A percentile compares a stretch with the other conserved stretches of the same genome.
Conservation (phyloP, 305 asterid genomes). For the Ajuga reptans region DNA sequence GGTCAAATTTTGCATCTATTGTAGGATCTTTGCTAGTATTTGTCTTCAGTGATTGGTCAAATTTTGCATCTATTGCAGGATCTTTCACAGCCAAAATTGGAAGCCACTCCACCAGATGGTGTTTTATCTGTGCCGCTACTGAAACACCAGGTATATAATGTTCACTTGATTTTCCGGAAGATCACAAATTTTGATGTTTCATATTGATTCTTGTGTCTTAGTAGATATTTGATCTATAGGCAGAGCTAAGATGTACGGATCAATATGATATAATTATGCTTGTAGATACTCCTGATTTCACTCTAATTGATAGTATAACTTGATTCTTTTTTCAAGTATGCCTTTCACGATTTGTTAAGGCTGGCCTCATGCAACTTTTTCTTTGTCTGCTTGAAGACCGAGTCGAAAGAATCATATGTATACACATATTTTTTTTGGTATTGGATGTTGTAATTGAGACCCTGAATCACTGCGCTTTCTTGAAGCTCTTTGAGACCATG, state of each 20-base stretch:
- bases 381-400: background rate
- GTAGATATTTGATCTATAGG: background rate
- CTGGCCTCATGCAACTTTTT: background rate
- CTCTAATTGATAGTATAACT: background rate
- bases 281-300: background rate
- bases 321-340: background rate
- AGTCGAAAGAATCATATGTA: background rate
- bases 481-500: background rate
- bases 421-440: background rate
- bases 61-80: constrained; percentile 50
- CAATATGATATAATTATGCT: background rate
- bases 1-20: background rate
- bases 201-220: background rate
- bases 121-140: constrained; percentile 67
- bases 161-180: constrained; percentile 17
- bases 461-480: background rate
- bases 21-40: constrained; percentile 2
- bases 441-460: background rate
- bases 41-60: constrained; percentile 11
- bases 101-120: constrained; percentile 82
- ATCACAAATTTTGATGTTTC: background rate
- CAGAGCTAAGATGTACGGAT: background rate
- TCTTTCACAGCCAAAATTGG: constrained; percentile 80
- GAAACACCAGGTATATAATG: constrained; percentile 77
- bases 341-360: background rate